phyloP scores from a whole-genome alignment of 2,329 filamentous ascomycete genomes.

The Sporothrix variecibatus region DNA sequence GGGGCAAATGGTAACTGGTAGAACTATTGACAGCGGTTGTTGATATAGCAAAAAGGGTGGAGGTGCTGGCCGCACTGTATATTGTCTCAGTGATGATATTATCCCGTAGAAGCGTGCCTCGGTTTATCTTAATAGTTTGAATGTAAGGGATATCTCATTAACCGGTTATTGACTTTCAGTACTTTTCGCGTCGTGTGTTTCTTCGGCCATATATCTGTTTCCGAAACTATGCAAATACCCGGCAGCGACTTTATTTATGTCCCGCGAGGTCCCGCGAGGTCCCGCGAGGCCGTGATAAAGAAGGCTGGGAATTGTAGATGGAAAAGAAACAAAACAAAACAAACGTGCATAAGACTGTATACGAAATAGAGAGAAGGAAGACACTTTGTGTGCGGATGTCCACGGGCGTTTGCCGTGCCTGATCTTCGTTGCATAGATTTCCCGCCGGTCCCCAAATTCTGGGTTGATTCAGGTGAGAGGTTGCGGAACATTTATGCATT shows the following conservation, averaged over 20 bases:
- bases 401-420: background rate
- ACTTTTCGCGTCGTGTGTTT: background rate
- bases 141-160: constrained; percentile 11
- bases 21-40: background rate
- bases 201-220: background rate
- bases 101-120: constrained; percentile 7
- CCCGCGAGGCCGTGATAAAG: background rate
- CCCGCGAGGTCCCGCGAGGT: background rate
- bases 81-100: background rate
- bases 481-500: background rate
- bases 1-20: background rate
- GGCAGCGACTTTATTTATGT: background rate
- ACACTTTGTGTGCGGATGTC: background rate
- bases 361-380: background rate
- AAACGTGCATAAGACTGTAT: background rate
- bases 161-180: background rate
- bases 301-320: background rate
- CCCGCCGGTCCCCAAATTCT: background rate
- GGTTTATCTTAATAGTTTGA: background rate
- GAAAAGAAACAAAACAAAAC: background rate
- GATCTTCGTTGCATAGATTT: background rate
- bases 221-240: constrained; percentile 4
- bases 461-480: background rate
- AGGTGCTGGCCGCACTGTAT: constrained; percentile 1
- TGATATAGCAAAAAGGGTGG: background rate